Conservation (phyloP, 176 grass and related monocot genomes). For the Bonia amplexicaulis region DNA sequence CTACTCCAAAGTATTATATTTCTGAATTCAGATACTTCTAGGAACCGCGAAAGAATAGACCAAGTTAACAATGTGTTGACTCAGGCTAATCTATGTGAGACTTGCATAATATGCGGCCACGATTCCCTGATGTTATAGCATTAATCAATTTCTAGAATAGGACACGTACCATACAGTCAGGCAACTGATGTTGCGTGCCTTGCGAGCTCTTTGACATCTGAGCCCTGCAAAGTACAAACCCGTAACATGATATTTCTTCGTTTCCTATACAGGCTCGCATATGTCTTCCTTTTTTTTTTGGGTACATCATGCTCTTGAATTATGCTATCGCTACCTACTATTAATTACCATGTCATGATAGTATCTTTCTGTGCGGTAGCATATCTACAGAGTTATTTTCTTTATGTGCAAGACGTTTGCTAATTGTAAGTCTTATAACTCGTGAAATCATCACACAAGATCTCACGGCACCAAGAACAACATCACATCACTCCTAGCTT, state of each 20-base stretch:
- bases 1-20: background rate
- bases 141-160: background rate
- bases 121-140: background rate
- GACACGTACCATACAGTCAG: background rate
- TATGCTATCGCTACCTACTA: background rate
- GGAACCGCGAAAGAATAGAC: background rate
- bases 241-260: conserved; percentile 48
- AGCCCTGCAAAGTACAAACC: background rate
- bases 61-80: background rate
- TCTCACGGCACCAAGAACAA: too few relatives aligned
- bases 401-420: background rate
- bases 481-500: too few relatives aligned
- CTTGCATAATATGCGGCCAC: background rate
- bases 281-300: too few relatives aligned
- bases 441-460: too few relatives aligned
- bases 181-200: background rate
- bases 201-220: background rate
- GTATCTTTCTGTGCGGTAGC: background rate
- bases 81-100: background rate
- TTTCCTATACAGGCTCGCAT: background rate
- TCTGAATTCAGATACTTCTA: background rate
- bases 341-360: background rate
- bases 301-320: background rate
- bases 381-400: background rate
- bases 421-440: too few relatives aligned